These are phyloP conservation scores for Reutealis trisperma DNA, from an alignment of 345 rosid species.

Conservation along the genomic window DNA sequence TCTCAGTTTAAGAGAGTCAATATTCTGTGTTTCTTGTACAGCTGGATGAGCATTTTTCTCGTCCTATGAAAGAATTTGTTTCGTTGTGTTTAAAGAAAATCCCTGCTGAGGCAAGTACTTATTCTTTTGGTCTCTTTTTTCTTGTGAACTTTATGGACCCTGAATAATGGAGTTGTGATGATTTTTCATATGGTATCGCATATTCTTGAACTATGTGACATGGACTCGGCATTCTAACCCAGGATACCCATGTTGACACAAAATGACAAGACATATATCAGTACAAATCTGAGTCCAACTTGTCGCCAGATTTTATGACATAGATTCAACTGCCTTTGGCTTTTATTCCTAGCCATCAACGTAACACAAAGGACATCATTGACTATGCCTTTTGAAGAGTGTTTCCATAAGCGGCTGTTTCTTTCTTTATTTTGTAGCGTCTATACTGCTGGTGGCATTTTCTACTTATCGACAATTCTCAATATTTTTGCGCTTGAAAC, in stretches of 20 bases:
- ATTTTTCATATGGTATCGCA: slow-evolving; percentile 4
- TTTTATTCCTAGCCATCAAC: neutral
- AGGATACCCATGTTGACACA: neutral
- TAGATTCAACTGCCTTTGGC: neutral
- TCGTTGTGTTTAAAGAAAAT: slow-evolving; percentile 86
- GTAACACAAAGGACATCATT: neutral
- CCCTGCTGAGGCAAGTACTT: slow-evolving; percentile 77
- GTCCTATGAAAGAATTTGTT: slow-evolving; percentile 95
- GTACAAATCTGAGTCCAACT: neutral
- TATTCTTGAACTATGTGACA: neutral
- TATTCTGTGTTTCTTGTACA: slow-evolving; percentile 42
- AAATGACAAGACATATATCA: neutral
- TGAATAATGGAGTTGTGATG: neutral
- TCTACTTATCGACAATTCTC: neutral
- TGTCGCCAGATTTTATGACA: neutral
- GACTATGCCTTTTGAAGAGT: neutral
- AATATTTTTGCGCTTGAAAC: neutral
- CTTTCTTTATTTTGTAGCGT: too few relatives aligned
- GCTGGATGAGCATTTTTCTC: slow-evolving; percentile 99
- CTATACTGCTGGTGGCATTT: neutral
- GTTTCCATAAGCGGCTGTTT: neutral
- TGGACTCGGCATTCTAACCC: neutral
- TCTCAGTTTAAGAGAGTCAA: slow-evolving; percentile 25
- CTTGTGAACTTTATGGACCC: neutral
- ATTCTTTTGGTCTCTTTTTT: neutral